Evolutionary conservation across 2,329 filamentous ascomycete genomes (phyloP), one percentile per base, ranked within the genome.

Genomic region (Fonsecaea pedrosoi): DNA sequence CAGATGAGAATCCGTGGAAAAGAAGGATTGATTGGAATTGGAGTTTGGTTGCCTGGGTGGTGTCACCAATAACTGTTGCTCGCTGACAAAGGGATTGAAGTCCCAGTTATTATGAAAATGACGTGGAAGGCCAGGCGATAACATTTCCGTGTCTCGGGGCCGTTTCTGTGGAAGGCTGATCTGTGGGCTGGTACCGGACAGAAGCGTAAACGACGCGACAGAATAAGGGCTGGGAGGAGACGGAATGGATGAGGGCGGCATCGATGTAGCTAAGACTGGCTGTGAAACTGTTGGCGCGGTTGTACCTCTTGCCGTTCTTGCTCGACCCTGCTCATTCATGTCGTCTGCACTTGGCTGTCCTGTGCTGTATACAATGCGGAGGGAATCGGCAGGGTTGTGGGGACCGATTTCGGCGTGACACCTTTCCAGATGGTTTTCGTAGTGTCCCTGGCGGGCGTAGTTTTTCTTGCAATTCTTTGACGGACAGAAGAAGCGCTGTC

Each of bases 401-500:
- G 48, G 12, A 13, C 32, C 53, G 25, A 57, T 67, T 18, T 67
- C 64, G 12, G 60, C 45, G 37, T 70, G 66, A 12, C 34, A 30
- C 7, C 48, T 61, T 3, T 45, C 21, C 57, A 71, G 38, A 58
- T 71, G 69, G 21, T 67, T 69, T 30, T 62, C 50, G 21, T 59
- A 64, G 40, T 69, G 58, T 12, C 69, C 69, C 54, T 60, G 60
- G 8, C 65, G 63, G 4, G 30, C 12, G 48, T 40, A 61, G 58
- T 12, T 30, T 54, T 56, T 67, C n/a, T 45, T 64, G 58, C 69
- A 70, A 18, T 69, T 69, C 34, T 12, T 56, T 10, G 62, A 69
- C 7, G 60, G 62, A 58, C 69, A 71, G n/a, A 56, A 55, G 45
- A 64, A 71, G 13, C 35, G 40, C 21, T 21, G 54, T 15, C 69